Base-by-base conservation (phyloP, 83 land plant genomes). In the Diphasiastrum complanatum region DNA sequence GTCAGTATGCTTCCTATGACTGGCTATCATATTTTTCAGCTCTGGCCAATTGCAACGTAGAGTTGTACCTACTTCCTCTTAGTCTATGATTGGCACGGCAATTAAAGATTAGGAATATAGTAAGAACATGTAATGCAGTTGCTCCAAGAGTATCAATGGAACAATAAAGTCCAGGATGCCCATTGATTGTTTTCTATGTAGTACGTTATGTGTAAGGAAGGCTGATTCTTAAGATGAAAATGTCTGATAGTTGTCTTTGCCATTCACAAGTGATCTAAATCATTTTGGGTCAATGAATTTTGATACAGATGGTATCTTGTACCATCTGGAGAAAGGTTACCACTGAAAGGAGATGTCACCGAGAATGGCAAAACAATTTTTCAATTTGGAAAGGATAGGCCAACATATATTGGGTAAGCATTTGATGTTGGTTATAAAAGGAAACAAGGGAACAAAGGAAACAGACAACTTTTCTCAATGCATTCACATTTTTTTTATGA, bases 291-390 rank as follows among this genome's bases (percentile, higher is more conserved):
- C 26, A 22, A n/a, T 23, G 22, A 12, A 3, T 8, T 53, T 14
- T 5, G 12, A 14, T 70, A n/a, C 55, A 71, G 74, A 30, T 75
- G 78, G 78, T 75, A 75, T 48, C 53, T 75, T 43, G 45, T 64
- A 2, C 78, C 78, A 6, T 52, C 40, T 25, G 35, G 60, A n/a
- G 78, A 70, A n/a, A 61, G 67, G 48, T 25, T 75, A 68, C 75
- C 78, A 5, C 24, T 50, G 23, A 12, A 53, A 18, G 74, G 66
- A 1, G 32, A 62, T 25, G 61, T 47, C 1, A 63, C 74, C 0
- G 73, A 11, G 11, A 61, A 46, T 32, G 73, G 73, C 12, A 63
- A 41, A 28, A 54, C 6, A 28, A 22, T 54, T 6, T 25, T 54
- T 14, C n/a, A 25, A 30, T 4, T 54, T 28, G 12, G 10, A 14